Conservation (phyloP, 352 stramenopile species). For the Phytopythium boreale region DNA sequence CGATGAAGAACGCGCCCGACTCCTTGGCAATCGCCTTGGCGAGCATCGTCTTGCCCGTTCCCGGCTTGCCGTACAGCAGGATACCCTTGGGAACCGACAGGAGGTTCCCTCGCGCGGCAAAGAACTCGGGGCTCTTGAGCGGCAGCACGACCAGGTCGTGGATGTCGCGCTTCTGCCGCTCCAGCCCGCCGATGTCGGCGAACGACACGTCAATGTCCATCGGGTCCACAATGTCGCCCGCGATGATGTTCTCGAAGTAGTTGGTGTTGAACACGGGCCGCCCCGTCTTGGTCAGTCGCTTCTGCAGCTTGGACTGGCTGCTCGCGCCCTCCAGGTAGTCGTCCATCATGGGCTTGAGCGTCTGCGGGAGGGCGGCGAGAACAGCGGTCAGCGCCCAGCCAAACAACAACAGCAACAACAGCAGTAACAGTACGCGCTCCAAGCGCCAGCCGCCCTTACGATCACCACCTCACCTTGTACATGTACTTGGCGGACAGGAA, state of each 20-base stretch:
- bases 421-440: not conserved
- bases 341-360: constrained; percentile 82
- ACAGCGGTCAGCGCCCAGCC: not conserved
- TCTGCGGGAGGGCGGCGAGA: constrained; percentile 18
- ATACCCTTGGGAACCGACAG: constrained; percentile 87
- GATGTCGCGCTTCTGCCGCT: constrained; percentile 95
- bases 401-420: not conserved
- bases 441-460: too few relatives aligned
- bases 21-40: constrained; percentile 96
- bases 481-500: constrained; percentile 82
- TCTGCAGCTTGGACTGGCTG: constrained; percentile 70
- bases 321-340: constrained; percentile 62
- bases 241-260: constrained; percentile 91
- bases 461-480: too few relatives aligned
- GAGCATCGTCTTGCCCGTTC: constrained; percentile 91
- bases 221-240: constrained; percentile 93
- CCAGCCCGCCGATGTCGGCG: constrained; percentile 95
- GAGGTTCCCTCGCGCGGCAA: constrained; percentile 81
- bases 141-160: constrained; percentile 95
- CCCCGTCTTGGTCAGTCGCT: constrained; percentile 57
- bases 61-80: constrained; percentile 77
- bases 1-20: constrained; percentile 86
- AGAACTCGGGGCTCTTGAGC: constrained; percentile 91
- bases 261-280: constrained; percentile 75
- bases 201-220: constrained; percentile 91